Base-by-base conservation (phyloP, 1,284 basidiomycete species). In the Ustilago cynodontis region DNA sequence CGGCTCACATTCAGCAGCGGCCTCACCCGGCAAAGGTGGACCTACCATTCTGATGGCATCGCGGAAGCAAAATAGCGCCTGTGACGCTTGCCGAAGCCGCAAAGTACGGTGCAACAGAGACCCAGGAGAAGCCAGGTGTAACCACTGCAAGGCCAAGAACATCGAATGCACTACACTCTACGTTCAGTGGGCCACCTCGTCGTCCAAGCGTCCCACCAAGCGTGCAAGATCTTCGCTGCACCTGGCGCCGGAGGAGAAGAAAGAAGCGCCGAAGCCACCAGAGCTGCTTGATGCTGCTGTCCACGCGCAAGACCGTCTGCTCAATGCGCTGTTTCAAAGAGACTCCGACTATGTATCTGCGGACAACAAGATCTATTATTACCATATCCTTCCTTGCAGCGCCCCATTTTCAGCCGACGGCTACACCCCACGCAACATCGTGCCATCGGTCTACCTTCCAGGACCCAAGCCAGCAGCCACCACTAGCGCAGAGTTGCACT, bases 1-100 rank as follows among this genome's bases (percentile, higher is more conserved):
- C 26, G 64, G 22, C 9, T 35, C 65, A 11, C 50, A 53, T 20
- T 61, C 69, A 3, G 51, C 66, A 24, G 57, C 63, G 1, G 58
- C 62, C 1, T 70, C 64, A 11, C 69, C 69, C n/a, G 59, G 60
- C 58, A 71, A 66, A n/a, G n/a, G 52, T 13, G 58, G 61, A 9
- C 24, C 57, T 4, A 62, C 64, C 11, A 55, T 72, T 20, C 41
- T 76, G 50, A 69, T 76, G 62, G 75, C 72, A 16, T 75, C 78
- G 24, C 73, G 81, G 20, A 81, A 81, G 68, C 81, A 83, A 61
- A 83, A 83, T 50, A 73, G 66, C 28, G 76, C 79, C 3, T 83
- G 81, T 59, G 81, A 83, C 53, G 77, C 79, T 10, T 83, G 81
- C 39, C 59, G 81, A 49, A 74, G 75, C 33, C 71, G 81, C 43